Percentiles rank a stretch among this genome's conserved stretches.
These are phyloP conservation scores for slime mould (Dictyostelium discoideum) DNA, from an alignment of 78 protist species.

Conservation along the genomic window DNA sequence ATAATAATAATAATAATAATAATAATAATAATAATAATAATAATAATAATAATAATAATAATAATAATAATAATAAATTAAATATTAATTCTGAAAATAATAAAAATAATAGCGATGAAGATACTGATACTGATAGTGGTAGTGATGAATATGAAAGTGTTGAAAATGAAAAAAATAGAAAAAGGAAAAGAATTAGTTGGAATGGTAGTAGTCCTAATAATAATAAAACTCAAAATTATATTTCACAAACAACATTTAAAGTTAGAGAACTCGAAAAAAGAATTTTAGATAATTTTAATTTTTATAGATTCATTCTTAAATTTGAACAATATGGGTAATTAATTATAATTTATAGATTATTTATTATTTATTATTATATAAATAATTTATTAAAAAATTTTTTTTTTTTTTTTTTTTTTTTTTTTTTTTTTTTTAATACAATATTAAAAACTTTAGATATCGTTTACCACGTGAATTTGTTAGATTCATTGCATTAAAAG, in stretches of 20 bases:
- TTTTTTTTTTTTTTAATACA: no score
- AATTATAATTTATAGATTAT: no score
- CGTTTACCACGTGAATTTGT: neutral
- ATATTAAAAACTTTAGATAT: neutral
- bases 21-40: neutral
- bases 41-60: neutral
- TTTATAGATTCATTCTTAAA: neutral
- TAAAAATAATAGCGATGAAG: neutral
- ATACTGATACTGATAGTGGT: neutral
- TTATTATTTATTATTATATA: no score
- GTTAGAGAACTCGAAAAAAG: neutral
- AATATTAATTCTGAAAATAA: no score
- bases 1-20: neutral
- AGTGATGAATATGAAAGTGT: neutral
- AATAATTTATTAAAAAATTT: no score
- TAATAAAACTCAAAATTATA: neutral
- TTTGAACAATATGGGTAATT: neutral
- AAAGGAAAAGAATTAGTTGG: neutral
- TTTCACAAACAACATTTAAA: neutral
- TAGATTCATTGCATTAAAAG: neutral
- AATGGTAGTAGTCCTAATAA: neutral
- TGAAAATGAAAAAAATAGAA: neutral
- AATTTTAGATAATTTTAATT: neutral
- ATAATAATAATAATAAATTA: neutral
- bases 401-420: no score